Evolutionary conservation across 225 moss, liverwort and hornwort species (phyloP), one percentile per base, ranked within the genome.

Genomic region (Straminergon stramineum): DNA sequence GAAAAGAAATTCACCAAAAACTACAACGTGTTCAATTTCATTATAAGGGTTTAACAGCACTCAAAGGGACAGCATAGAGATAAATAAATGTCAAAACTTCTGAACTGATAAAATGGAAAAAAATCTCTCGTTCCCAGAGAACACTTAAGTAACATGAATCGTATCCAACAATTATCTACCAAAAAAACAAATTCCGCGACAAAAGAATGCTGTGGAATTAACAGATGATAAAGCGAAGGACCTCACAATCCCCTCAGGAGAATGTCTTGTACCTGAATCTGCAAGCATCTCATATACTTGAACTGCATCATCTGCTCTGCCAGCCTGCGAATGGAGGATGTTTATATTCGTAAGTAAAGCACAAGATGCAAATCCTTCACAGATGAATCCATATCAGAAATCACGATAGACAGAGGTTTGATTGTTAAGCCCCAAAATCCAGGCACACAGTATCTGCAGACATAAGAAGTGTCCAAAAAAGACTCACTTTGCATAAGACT

Each of bases 401-500:
- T 67, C 45, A 83, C n/a, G 39, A 85, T 6, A 67, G 24, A 61
- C 37, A 70, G 57, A 83, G 73, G 31, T 82, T 68, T 48, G 60
- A 63, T 56, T 64, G 28, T 81, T 41, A 48, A 57, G 69, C 26
- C n/a, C 57, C 67, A n/a, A 81, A 57, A 87, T 77, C 80, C 14
- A 57, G 71, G 63, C 74, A 58, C 35, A 86, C 66, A 85, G 43
- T n/a, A 83, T 68, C 61, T 76, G 57, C 83, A 62, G 34, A 75
- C 56, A 27, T 74, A 81, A 79, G 53, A 86, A 83, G 28, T 45
- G 60, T 80, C 70, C 58, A n/a, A 53, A 89, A 82, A 24, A 28
- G 53, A 73, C 88, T 88, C 91, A 91, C 98, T 96, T 97, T 97
- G 92, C 94, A 97, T 70, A 97, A 93, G 74, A 92, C 95, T 90